A percentile compares a stretch with the other conserved stretches of the same genome.
Evolutionary conservation across 768 basidiomycete species (phyloP).

Genomic region (Kwoniella botswanensis): DNA sequence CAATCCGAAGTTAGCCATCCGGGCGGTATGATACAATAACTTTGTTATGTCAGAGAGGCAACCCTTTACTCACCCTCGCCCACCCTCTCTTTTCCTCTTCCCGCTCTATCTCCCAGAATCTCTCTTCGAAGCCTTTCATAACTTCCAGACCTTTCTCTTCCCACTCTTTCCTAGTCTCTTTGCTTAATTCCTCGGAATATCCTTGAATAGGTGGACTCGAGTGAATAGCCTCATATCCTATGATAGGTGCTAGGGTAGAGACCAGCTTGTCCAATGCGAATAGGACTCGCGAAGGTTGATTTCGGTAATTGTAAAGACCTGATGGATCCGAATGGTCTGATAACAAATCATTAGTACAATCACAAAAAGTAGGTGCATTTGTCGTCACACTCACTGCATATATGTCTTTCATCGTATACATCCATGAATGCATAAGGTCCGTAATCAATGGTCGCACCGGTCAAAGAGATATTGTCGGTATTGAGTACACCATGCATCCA

Average conservation of each 20-base stretch:
- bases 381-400: constrained; percentile 68
- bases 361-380: not conserved
- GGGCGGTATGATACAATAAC: too few species aligned
- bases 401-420: constrained; percentile 78
- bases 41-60: not conserved
- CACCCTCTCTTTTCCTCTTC: constrained; percentile 57
- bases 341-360: not conserved
- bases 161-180: constrained; percentile 64
- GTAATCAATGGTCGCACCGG: constrained; percentile 64
- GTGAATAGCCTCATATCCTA: constrained; percentile 77
- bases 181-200: constrained; percentile 75
- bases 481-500: constrained; percentile 85
- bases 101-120: constrained; percentile 67
- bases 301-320: constrained; percentile 47
- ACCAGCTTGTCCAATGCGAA: constrained; percentile 74
- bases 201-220: constrained; percentile 59
- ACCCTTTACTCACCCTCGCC: constrained; percentile 65
- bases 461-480: constrained; percentile 75
- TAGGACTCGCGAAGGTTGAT: constrained; percentile 61
- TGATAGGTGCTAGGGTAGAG: constrained; percentile 74
- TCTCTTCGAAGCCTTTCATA: constrained; percentile 66
- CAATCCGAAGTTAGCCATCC: constrained; percentile 14
- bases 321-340: constrained; percentile 51
- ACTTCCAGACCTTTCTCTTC: constrained; percentile 69
- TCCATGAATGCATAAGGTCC: constrained; percentile 96